Percentiles rank a stretch among this genome's conserved stretches.
Conservation (phyloP, 2,329 filamentous ascomycete species). For the Fusarium phyllophilum region DNA sequence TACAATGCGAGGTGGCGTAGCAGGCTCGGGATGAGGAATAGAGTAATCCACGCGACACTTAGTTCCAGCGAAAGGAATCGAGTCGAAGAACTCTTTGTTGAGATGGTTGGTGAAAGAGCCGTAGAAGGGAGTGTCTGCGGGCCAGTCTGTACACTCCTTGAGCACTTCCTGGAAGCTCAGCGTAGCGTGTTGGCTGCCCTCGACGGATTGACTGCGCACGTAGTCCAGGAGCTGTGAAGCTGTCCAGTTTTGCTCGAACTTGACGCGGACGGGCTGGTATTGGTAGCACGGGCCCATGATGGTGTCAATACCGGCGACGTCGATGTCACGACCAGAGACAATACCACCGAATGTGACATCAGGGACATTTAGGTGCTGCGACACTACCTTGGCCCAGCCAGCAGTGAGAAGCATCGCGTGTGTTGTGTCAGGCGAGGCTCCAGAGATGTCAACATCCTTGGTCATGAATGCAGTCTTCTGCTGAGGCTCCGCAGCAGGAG, state of each 20-base stretch:
- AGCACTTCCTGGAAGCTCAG: constrained; percentile 37
- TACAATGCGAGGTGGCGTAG: constrained; percentile 40
- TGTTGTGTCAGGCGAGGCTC: constrained; percentile 39
- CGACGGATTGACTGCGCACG: constrained; percentile 37
- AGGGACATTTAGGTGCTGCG: constrained; percentile 26
- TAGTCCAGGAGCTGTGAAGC: constrained; percentile 32
- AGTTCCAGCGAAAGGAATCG: constrained; percentile 42
- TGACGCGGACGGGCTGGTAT: constrained; percentile 45
- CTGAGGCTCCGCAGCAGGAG: constrained; percentile 16
- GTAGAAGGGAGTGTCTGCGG: constrained; percentile 30
- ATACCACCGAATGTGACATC: constrained; percentile 45
- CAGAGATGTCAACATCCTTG: constrained; percentile 40
- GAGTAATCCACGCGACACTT: constrained; percentile 43
- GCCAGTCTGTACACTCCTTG: constrained; percentile 39
- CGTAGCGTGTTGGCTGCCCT: constrained; percentile 40
- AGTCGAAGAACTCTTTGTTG: constrained; percentile 44
- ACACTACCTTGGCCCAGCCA: constrained; percentile 42
- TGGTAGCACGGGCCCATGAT: constrained; percentile 46
- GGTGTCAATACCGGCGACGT: constrained; percentile 34
- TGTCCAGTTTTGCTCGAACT: constrained; percentile 38
- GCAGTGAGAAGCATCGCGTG: constrained; percentile 44
- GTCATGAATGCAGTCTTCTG: constrained; percentile 41
- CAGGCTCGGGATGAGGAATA: constrained; percentile 41
- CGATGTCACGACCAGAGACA: constrained; percentile 42
- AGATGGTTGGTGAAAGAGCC: constrained; percentile 45